These are phyloP conservation scores for Xylaria sp. DNA, from an alignment of 495 filamentous ascomycete species.

Conservation along the genomic window DNA sequence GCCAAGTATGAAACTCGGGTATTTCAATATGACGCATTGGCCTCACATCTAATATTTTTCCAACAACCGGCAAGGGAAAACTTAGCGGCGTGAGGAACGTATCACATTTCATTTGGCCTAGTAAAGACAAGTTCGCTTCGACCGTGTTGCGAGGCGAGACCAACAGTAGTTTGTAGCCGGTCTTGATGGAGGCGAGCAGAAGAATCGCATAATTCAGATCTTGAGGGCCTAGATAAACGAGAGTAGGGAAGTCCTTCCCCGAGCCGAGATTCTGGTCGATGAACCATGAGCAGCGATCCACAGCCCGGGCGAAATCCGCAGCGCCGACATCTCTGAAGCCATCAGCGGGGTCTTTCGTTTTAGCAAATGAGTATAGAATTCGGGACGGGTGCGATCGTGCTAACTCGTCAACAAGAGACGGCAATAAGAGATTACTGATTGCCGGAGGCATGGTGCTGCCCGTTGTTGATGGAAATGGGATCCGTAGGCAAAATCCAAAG, in stretches of 20 bases:
- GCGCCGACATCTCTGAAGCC: slow-evolving; percentile 49
- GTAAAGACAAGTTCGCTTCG: slow-evolving; percentile 46
- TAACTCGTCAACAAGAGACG: slow-evolving; percentile 21
- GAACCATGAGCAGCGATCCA: slow-evolving; percentile 50
- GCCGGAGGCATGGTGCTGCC: background rate
- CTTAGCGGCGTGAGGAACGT: slow-evolving; percentile 34
- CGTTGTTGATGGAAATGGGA: background rate
- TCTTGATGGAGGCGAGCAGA: slow-evolving; percentile 32
- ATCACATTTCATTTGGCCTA: slow-evolving; percentile 44
- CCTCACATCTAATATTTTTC: slow-evolving; percentile 38
- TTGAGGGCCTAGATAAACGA: slow-evolving; percentile 38
- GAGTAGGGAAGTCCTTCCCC: slow-evolving; percentile 19
- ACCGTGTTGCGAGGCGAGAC: slow-evolving; percentile 49
- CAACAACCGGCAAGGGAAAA: slow-evolving; percentile 37
- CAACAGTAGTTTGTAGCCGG: slow-evolving; percentile 33
- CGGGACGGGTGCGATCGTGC: slow-evolving; percentile 18
- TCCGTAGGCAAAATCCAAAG: no score
- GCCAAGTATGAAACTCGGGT: background rate
- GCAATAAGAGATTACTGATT: background rate
- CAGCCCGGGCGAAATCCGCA: slow-evolving; percentile 43
- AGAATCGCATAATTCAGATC: slow-evolving; percentile 40
- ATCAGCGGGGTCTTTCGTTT: slow-evolving; percentile 28
- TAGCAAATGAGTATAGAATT: slow-evolving; percentile 24
- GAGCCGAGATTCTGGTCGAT: slow-evolving; percentile 45
- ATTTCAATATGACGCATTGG: slow-evolving; percentile 24